A percentile compares a stretch with the other conserved stretches of the same genome.
Conservation (phyloP, 352 stramenopile species). For the Phytophthora cajani region DNA sequence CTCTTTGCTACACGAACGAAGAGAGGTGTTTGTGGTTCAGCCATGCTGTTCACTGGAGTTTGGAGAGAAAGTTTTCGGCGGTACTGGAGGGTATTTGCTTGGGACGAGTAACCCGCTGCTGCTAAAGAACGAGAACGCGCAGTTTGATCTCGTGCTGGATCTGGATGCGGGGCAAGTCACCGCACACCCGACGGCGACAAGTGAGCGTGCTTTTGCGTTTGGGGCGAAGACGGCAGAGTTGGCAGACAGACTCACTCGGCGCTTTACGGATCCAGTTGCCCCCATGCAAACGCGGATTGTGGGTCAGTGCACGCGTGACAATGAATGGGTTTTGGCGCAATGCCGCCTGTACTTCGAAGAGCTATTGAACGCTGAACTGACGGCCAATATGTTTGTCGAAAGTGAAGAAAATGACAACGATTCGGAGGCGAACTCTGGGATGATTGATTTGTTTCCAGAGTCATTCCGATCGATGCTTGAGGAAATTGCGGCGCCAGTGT, state of each 20-base stretch:
- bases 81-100: constrained; percentile 54
- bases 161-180: constrained; percentile 61
- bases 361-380: constrained; percentile 51
- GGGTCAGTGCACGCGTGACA: constrained; percentile 41
- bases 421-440: neutral
- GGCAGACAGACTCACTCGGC: constrained; percentile 19
- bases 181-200: constrained; percentile 56
- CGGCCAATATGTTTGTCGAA: constrained; percentile 29
- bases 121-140: constrained; percentile 52
- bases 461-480: constrained; percentile 63
- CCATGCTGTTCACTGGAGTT: constrained; percentile 46
- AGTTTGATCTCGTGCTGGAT: constrained; percentile 70
- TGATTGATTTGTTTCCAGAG: constrained; percentile 42
- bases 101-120: constrained; percentile 62
- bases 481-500: constrained; percentile 54
- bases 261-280: constrained; percentile 30
- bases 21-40: constrained; percentile 52
- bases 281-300: constrained; percentile 29
- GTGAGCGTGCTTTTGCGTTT: constrained; percentile 61
- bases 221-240: constrained; percentile 50
- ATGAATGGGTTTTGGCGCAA: constrained; percentile 66
- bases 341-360: constrained; percentile 73
- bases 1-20: constrained; percentile 26
- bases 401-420: constrained; percentile 9
- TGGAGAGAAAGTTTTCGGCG: constrained; percentile 39